Percentiles rank a stretch among this genome's conserved stretches.
Conservation (phyloP, 2,329 filamentous ascomycete genomes). For the Coccinonectria pachysandricola region DNA sequence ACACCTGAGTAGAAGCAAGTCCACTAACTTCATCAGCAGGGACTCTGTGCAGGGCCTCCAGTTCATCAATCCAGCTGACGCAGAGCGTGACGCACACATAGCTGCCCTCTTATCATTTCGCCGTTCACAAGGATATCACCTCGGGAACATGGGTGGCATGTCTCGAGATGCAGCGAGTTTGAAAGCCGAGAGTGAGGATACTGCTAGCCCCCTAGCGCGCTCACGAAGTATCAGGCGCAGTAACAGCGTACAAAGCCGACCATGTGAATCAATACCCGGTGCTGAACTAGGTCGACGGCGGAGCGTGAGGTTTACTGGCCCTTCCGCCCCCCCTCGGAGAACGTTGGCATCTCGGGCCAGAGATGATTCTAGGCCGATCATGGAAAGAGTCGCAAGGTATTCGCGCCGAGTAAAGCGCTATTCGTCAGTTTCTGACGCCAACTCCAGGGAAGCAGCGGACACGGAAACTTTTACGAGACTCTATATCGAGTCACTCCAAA, state of each 20-base stretch:
- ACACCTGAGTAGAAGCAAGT: slow-evolving; percentile 41
- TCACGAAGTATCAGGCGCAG: slow-evolving; percentile 7
- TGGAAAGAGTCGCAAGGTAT: no score
- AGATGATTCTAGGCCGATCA: no score
- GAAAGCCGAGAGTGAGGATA: slow-evolving; percentile 12
- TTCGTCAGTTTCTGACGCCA: no score
- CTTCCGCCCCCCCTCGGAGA: slow-evolving; percentile 19
- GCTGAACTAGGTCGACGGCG: slow-evolving; percentile 31
- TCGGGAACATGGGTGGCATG: slow-evolving; percentile 7
- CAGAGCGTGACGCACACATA: slow-evolving; percentile 49
- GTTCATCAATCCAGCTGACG: slow-evolving; percentile 37
- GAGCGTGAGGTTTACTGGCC: slow-evolving; percentile 45
- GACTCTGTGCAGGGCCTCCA: slow-evolving; percentile 33
- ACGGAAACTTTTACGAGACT: slow-evolving; percentile 12
- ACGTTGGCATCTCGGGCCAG: slow-evolving; percentile 21
- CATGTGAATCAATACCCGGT: slow-evolving; percentile 6
- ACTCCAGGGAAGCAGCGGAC: slow-evolving; percentile 3
- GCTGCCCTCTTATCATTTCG: slow-evolving; percentile 53
- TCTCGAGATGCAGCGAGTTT: slow-evolving; percentile 16
- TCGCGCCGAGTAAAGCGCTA: no score
- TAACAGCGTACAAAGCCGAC: slow-evolving; percentile 9
- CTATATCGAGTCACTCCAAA: slow-evolving; percentile 17
- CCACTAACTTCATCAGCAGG: slow-evolving; percentile 33
- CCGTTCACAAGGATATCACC: no score
- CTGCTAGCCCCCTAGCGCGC: slow-evolving; percentile 9